Conservation (phyloP, 441 rosid species). For the Croton laevigatus region DNA sequence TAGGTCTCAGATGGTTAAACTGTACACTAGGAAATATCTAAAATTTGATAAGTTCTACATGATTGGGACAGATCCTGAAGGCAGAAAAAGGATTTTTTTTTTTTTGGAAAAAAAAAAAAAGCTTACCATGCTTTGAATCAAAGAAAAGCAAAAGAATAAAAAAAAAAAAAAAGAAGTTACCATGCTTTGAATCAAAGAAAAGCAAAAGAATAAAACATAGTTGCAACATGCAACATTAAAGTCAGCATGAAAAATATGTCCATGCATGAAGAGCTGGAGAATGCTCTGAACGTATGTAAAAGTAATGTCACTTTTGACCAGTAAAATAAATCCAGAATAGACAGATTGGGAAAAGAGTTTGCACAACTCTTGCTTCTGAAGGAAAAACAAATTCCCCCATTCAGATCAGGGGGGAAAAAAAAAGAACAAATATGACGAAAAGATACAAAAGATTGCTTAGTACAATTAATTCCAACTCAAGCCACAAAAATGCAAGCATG, state of each 20-base stretch:
- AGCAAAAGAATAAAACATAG: not conserved
- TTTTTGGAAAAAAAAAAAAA: too few species aligned
- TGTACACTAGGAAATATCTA: conserved; percentile 15
- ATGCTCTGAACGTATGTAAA: too few species aligned
- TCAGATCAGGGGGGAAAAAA: conserved; percentile 6
- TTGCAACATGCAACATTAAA: not conserved
- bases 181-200: not conserved
- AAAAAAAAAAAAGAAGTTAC: too few species aligned
- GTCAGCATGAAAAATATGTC: not conserved
- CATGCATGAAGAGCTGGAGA: too few species aligned
- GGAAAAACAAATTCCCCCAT: not conserved
- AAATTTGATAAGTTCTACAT: not conserved
- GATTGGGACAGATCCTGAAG: not conserved
- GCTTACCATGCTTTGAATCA: too few species aligned
- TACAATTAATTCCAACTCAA: not conserved
- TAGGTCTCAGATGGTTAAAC: conserved; percentile 23
- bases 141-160: not conserved
- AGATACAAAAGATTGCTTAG: not conserved
- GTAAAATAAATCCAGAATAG: too few species aligned
- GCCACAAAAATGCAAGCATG: not conserved
- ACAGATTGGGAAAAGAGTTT: not conserved
- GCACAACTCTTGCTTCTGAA: not conserved
- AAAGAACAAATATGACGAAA: not conserved
- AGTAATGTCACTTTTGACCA: too few species aligned
- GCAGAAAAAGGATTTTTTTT: conserved; percentile 12